Percentiles rank a stretch among this genome's conserved stretches.
These are phyloP conservation scores for Cyphellophora europaea DNA, from an alignment of 2,329 filamentous ascomycete species.

Conservation along the genomic window DNA sequence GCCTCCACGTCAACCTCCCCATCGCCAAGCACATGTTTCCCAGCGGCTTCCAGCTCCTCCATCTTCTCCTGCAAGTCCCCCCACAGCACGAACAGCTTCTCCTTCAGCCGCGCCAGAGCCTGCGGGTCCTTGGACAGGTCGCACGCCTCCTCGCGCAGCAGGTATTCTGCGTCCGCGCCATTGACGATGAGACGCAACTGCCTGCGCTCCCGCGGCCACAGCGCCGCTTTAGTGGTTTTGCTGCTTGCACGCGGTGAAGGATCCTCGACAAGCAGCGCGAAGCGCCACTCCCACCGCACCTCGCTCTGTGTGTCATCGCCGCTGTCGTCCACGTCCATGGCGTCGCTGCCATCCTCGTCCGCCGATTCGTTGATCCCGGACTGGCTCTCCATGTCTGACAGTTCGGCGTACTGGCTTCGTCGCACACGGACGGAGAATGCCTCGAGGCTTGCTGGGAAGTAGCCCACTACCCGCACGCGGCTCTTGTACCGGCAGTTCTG, in stretches of 20 bases:
- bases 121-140: slow-evolving; percentile 46
- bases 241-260: too few relatives aligned
- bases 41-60: slow-evolving; percentile 18
- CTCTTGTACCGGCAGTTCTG: slow-evolving; percentile 59
- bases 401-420: slow-evolving; percentile 39
- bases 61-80: slow-evolving; percentile 73
- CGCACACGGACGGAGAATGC: slow-evolving; percentile 54
- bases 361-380: slow-evolving; percentile 19
- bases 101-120: slow-evolving; percentile 46
- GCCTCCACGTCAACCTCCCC: slow-evolving; percentile 1
- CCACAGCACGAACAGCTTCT: slow-evolving; percentile 73
- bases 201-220: slow-evolving; percentile 29
- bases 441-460: slow-evolving; percentile 58
- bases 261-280: slow-evolving; percentile 70
- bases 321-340: slow-evolving; percentile 11
- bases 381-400: slow-evolving; percentile 32
- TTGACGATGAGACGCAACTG: slow-evolving; percentile 61
- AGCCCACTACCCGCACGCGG: slow-evolving; percentile 72
- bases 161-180: slow-evolving; percentile 44
- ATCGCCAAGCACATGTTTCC: background rate
- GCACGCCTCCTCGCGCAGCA: slow-evolving; percentile 45
- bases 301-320: slow-evolving; percentile 11
- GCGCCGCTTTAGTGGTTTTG: slow-evolving; percentile 24
- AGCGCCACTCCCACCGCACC: slow-evolving; percentile 73
- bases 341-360: slow-evolving; percentile 16